phyloP scores from a whole-genome alignment of 257 asterid genomes.

The Solanum sejunctum region DNA sequence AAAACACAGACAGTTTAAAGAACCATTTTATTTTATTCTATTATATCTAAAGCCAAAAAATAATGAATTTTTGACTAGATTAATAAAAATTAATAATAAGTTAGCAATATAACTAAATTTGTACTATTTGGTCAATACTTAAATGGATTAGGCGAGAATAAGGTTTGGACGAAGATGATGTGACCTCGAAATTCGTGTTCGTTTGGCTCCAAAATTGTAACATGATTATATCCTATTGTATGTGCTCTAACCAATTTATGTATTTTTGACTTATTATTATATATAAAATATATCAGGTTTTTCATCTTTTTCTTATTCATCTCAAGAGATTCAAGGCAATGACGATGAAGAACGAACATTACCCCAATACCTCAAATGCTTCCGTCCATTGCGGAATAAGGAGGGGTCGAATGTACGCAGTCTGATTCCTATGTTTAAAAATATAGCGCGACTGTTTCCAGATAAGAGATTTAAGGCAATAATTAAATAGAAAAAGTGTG shows the following conservation, averaged over 20 bases:
- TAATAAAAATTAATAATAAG: background rate
- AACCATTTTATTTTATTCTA: too few relatives aligned
- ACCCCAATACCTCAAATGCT: too few relatives aligned
- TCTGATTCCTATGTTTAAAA: too few relatives aligned
- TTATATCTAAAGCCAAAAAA: too few relatives aligned
- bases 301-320: background rate
- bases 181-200: background rate
- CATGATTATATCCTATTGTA: background rate
- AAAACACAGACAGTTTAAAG: too few relatives aligned
- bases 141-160: background rate
- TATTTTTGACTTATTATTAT: background rate
- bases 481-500: background rate
- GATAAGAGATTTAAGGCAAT: too few relatives aligned
- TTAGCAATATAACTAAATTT: background rate
- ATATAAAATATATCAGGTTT: background rate
- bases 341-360: too few relatives aligned
- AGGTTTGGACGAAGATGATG: background rate
- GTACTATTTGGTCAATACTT: background rate
- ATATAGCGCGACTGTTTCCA: too few relatives aligned
- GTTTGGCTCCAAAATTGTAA: background rate
- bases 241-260: background rate
- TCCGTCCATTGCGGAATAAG: too few relatives aligned
- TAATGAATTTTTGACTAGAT: too few relatives aligned
- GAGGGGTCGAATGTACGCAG: too few relatives aligned
- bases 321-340: background rate